Conservation (phyloP, 306 rosid species). For the Canavalia ensiformis region DNA sequence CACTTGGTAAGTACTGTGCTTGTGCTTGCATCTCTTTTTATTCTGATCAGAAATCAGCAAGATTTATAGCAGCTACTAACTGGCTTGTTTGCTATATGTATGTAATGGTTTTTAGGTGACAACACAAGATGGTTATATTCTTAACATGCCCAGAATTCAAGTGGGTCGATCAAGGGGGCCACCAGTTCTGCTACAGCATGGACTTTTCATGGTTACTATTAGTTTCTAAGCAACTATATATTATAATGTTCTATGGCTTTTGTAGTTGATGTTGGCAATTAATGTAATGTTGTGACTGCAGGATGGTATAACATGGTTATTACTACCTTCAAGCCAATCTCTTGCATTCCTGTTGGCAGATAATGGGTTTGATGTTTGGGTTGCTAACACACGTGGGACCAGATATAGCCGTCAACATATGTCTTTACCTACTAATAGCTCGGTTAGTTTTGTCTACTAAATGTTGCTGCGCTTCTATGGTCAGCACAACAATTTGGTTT, state of each 20-base stretch:
- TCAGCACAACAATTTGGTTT: conserved; percentile 33
- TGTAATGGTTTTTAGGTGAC: conserved; percentile 62
- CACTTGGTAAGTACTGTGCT: conserved; percentile 59
- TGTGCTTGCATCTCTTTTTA: conserved; percentile 18
- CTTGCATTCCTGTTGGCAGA: conserved; percentile 76
- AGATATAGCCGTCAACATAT: conserved; percentile 69
- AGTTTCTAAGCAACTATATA: conserved; percentile 11
- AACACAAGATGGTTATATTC: conserved; percentile 75
- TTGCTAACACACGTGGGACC: conserved; percentile 85
- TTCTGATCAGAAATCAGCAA: conserved; percentile 38
- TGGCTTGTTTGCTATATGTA: background rate
- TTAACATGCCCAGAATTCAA: conserved; percentile 78
- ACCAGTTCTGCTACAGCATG: conserved; percentile 82
- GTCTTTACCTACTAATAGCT: conserved; percentile 51
- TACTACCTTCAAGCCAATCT: conserved; percentile 72
- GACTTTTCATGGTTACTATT: conserved; percentile 69
- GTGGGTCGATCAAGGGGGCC: conserved; percentile 53
- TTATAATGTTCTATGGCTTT: background rate
- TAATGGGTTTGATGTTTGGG: conserved; percentile 84
- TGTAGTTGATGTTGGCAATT: conserved; percentile 47
- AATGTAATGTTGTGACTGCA: conserved; percentile 44
- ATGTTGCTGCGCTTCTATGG: conserved; percentile 20
- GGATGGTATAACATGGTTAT: conserved; percentile 88
- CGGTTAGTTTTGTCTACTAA: conserved; percentile 51
- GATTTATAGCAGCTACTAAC: conserved; percentile 17